Conservation (phyloP, 208 protist genomes). For the Leishmania aethiopica region DNA sequence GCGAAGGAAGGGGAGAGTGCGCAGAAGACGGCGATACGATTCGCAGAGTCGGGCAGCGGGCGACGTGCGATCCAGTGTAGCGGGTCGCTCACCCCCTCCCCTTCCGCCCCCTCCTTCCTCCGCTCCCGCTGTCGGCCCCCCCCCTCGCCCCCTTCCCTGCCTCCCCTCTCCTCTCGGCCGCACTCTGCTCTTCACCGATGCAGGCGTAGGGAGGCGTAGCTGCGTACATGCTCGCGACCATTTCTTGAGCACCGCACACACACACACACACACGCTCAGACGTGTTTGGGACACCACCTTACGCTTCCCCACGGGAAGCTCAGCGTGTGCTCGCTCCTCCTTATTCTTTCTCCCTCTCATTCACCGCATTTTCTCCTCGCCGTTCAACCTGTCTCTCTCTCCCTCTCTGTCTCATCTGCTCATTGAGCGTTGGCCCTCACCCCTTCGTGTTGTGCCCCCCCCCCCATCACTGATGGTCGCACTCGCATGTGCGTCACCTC, state of each 20-base stretch:
- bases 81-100: neutral
- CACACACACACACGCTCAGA: no score
- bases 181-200: neutral
- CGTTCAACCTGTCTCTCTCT: neutral
- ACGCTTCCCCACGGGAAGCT: neutral
- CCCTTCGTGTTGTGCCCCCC: neutral
- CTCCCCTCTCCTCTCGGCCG: neutral
- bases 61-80: neutral
- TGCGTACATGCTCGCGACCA: neutral
- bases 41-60: neutral
- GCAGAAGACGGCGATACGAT: neutral
- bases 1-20: neutral
- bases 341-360: neutral
- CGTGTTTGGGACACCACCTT: neutral
- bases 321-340: neutral
- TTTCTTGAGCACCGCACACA: neutral
- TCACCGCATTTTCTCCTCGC: neutral
- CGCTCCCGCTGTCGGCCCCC: neutral
- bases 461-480: neutral
- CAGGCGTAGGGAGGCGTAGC: neutral
- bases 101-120: neutral
- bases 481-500: neutral
- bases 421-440: neutral
- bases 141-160: neutral
- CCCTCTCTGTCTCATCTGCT: neutral